A percentile compares a stretch with the other conserved stretches of the same genome.
Evolutionary conservation across 306 rosid species (phyloP).

Genomic region (Sechiopsis laciniata): DNA sequence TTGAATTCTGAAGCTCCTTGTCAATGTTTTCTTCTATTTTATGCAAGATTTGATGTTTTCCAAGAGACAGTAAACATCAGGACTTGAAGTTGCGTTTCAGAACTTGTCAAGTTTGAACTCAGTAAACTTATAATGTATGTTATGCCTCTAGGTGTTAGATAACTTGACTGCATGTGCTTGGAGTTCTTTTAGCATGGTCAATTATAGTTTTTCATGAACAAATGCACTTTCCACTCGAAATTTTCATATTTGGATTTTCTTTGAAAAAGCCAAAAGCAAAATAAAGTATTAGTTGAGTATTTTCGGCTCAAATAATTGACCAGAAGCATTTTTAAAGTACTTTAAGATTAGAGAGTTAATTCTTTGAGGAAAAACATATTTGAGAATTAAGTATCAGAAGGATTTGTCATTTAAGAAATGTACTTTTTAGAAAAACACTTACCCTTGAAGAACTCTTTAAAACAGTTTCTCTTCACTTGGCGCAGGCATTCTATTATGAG

Average conservation of each 20-base stretch:
- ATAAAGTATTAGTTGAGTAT: no score
- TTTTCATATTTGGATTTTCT: no score
- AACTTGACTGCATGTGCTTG: neutral
- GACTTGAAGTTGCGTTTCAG: neutral
- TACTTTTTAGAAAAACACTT: no score
- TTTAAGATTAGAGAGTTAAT: no score
- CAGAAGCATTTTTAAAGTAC: no score
- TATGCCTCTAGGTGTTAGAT: neutral
- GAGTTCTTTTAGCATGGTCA: neutral
- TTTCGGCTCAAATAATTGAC: no score
- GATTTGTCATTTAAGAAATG: no score
- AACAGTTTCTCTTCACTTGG: constrained; percentile 1
- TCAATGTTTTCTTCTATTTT: neutral
- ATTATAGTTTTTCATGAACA: no score
- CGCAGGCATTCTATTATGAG: constrained; percentile 86
- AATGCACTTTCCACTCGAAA: no score
- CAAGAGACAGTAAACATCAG: neutral
- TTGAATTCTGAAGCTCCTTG: neutral
- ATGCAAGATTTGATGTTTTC: constrained; percentile 4
- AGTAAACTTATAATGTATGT: neutral
- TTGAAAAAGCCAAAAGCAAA: no score
- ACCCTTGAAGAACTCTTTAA: neutral
- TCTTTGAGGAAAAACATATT: no score
- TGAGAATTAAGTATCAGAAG: no score
- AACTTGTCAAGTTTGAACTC: neutral